A percentile compares a stretch with the other conserved stretches of the same genome.
Evolutionary conservation across 2,329 filamentous ascomycete genomes (phyloP).

Genomic region (Endoconidiophora polonica): DNA sequence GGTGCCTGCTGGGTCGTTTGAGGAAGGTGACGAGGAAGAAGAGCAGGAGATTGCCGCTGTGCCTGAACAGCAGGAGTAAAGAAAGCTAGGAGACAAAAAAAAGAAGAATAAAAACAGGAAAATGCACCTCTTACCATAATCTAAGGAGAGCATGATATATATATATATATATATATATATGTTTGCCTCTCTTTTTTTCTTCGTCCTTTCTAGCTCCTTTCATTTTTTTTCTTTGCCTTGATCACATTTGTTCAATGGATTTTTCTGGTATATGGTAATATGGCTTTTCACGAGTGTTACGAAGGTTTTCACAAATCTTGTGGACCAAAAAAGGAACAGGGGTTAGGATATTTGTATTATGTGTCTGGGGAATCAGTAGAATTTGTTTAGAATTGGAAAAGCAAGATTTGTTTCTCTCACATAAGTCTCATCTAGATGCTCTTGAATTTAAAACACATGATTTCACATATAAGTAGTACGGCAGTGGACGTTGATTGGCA

Average conservation of each 20-base stretch:
- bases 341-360: not conserved
- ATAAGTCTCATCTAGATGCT: too few species aligned
- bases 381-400: not conserved
- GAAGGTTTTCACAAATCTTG: slow-evolving; percentile 2
- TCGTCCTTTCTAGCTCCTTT: not conserved
- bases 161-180: not conserved
- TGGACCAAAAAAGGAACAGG: not conserved
- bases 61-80: slow-evolving; percentile 16
- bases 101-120: not conserved
- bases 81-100: not conserved
- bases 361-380: not conserved
- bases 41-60: slow-evolving; percentile 38
- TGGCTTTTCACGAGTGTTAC: slow-evolving; percentile 6
- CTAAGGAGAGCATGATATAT: not conserved
- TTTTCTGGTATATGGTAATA: slow-evolving; percentile 6
- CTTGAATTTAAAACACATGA: too few species aligned
- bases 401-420: not conserved
- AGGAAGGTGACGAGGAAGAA: slow-evolving; percentile 51
- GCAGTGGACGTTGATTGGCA: too few species aligned
- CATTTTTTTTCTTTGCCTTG: not conserved
- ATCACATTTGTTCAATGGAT: not conserved
- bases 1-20: slow-evolving; percentile 72
- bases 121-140: not conserved
- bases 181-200: not conserved
- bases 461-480: too few species aligned